These are phyloP conservation scores for Lactarius tabidus DNA, from an alignment of 768 basidiomycete species.

Conservation along the genomic window DNA sequence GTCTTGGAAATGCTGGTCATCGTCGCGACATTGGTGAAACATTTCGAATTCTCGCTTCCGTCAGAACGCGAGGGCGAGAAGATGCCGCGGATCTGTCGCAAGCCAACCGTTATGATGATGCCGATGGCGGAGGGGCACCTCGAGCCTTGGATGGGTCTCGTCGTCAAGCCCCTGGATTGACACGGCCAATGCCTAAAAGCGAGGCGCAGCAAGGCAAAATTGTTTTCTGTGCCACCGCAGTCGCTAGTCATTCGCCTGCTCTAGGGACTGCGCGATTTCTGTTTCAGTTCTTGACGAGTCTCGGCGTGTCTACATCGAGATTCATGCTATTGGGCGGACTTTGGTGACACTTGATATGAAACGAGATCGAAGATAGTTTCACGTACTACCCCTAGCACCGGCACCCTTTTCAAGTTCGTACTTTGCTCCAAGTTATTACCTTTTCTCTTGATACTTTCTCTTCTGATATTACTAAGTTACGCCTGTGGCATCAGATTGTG, in stretches of 20 bases:
- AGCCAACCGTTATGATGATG: constrained; percentile 16
- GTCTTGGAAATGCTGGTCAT: constrained; percentile 21
- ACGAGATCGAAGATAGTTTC: not conserved
- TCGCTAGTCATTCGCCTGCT: not conserved
- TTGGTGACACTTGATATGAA: not conserved
- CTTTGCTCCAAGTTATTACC: no score
- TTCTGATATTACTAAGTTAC: no score
- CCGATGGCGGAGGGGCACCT: constrained; percentile 15
- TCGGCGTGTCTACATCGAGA: no score
- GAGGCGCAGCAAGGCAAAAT: not conserved
- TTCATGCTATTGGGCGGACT: not conserved
- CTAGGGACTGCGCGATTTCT: not conserved
- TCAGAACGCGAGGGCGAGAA: not conserved
- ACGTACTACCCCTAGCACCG: not conserved
- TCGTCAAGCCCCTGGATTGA: constrained; percentile 11
- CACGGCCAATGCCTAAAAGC: not conserved
- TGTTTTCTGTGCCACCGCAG: not conserved
- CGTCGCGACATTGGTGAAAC: constrained; percentile 12
- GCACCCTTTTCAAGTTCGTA: not conserved
- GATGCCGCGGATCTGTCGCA: constrained; percentile 1
- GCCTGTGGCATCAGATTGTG: no score
- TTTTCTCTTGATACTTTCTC: no score
- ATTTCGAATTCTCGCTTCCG: constrained; percentile 19
- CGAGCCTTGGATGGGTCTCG: constrained; percentile 17
- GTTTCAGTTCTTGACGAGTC: not conserved